Base-by-base conservation (phyloP, 108 stramenopile genomes). In the Fragilaria crotonensis region DNA sequence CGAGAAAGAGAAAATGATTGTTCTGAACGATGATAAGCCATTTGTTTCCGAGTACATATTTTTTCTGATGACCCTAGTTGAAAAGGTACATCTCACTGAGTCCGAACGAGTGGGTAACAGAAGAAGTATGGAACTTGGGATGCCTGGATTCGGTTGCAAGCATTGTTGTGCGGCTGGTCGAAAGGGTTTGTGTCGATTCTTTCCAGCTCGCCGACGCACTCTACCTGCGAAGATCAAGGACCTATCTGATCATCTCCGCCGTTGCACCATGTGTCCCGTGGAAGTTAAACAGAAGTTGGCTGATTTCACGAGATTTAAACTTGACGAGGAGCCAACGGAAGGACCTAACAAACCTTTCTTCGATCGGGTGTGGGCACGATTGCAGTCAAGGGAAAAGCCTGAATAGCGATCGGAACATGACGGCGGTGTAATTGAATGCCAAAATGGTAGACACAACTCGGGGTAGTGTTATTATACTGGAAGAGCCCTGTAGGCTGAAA, bases 161-260 rank as follows among this genome's bases (percentile, higher is more conserved):
- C 59, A 70, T 62, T 78, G 77, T 33, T 68, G 60, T 41, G 21
- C 48, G n/a, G 25, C 36, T n/a, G 28, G 54, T 20, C 41, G 62
- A n/a, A 52, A 44, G 14, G 68, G 72, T 14, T 21, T 63, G 5
- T 67, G 70, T 54, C 78, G 66, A 21, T 23, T 79, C 2, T 79
- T 79, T 58, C 73, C 73, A 4, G 51, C 50, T n/a, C 25, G 69
- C 5, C 59, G 63, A 21, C 55, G 73, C 4, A 74, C 63, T 7
- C 67, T 79, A 18, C 78, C 78, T 4, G 21, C 4, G 20, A 74
- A 71, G 45, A 33, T 79, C 46, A 45, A 59, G 4, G 73, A 79
- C 55, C 47, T 79, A 0, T 70, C 63, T 52, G 61, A 71, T 36
- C 78, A 79, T 53, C 9, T 79, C 18, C 52, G 63, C 4, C 46